Conservation (phyloP, 345 rosid genomes). For the Gossypium arboreum region DNA sequence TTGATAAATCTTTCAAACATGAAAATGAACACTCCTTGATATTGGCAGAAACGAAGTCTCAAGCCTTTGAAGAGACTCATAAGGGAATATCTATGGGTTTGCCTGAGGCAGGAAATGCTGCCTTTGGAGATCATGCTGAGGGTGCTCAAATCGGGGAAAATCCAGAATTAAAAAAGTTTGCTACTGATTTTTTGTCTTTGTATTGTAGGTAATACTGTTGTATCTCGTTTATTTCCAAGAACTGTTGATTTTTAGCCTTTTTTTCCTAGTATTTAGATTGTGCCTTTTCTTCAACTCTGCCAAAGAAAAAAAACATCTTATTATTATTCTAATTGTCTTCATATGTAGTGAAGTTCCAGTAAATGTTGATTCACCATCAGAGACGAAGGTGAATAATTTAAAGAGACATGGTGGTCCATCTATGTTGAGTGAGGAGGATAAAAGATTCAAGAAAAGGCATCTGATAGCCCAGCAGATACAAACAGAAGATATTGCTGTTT, state of each 20-base stretch:
- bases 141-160: constrained; percentile 31
- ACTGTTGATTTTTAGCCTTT: not conserved
- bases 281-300: not conserved
- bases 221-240: constrained; percentile 6
- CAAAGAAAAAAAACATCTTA: constrained; percentile 6
- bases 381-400: constrained; percentile 35
- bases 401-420: constrained; percentile 56
- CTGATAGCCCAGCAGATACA: constrained; percentile 28
- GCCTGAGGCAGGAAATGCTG: constrained; percentile 31
- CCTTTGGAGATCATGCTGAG: constrained; percentile 24
- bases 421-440: constrained; percentile 32
- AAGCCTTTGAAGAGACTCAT: constrained; percentile 24
- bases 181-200: constrained; percentile 77
- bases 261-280: not conserved
- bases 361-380: constrained; percentile 41
- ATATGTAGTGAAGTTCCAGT: constrained; percentile 59
- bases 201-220: constrained; percentile 67
- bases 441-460: constrained; percentile 49
- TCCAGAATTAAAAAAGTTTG: constrained; percentile 64
- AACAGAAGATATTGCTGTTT: constrained; percentile 24
- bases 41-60: constrained; percentile 21
- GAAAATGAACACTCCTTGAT: constrained; percentile 26
- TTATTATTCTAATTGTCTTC: constrained; percentile 17
- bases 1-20: constrained; percentile 25
- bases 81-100: constrained; percentile 34